Evolutionary conservation across 805 yeast genomes (phyloP), one percentile per base, ranked within the genome.

Genomic region (Candida sithepensis): DNA sequence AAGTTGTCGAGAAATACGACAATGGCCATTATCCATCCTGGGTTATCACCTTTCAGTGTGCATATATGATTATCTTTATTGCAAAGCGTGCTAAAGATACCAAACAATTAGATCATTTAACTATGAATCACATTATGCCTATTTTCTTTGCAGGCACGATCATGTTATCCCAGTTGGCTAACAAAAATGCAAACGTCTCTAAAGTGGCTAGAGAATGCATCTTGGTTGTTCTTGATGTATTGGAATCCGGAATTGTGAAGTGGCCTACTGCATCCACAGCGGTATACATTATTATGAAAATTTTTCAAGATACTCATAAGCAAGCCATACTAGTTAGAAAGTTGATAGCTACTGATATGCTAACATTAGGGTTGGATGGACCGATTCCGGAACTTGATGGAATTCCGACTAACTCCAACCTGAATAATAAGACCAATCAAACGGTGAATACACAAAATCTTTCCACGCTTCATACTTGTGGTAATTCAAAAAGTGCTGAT

Each of bases 1-100:
- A 36, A 10, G 32, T 40, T 2, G 37, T 45, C 20, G 33, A 24
- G 14, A 30, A 32, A 23, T 26, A 24, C 18, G 28, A 7, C 3
- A 41, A 33, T 39, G 42, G 41, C 1, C 10, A 18, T 5, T 77
- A 78, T 59, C 85, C 86, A 2, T 78, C 85, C 12, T 80, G 87
- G 83, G 85, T 88, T 3, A 81, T 85, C 48, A 83, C 88, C 3
- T 85, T 84, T 69, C 88, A 84, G 60, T 85, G 90, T 2, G 87
- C 90, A 1, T 77, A 84, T 55, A 82, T 83, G 82, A 81, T 85
- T 50, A 59, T 74, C 39, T 75, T 73, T 39, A 84, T 85, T 13
- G 79, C 81, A 22, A 41, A 42, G 13, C 18, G 20, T 4, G 40
- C 42, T 18, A 30, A 48, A 19, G 46, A 38, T 9, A 44, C 51